Conservation (phyloP, 2,329 filamentous ascomycete species). For the Penicillium sp. region DNA sequence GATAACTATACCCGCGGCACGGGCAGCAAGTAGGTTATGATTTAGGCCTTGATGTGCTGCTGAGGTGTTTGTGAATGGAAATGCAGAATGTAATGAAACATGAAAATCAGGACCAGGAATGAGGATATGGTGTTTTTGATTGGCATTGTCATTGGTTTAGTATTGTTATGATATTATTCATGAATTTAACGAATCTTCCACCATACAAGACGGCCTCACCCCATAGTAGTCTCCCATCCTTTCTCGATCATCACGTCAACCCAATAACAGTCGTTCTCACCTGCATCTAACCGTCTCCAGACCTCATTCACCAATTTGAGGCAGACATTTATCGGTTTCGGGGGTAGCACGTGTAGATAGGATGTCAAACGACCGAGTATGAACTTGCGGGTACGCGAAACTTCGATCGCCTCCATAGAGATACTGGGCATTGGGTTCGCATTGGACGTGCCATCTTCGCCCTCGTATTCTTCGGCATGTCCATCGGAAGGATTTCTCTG, state of each 20-base stretch:
- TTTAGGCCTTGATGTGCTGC: too few relatives aligned
- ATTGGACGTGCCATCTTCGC: constrained; percentile 23
- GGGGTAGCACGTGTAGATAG: constrained; percentile 50
- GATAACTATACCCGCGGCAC: constrained; percentile 40
- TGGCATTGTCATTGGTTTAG: not conserved
- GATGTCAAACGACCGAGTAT: constrained; percentile 53
- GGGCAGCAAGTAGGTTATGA: not conserved
- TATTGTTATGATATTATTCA: not conserved
- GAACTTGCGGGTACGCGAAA: constrained; percentile 52
- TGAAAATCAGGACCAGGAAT: not conserved
- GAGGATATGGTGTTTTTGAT: not conserved
- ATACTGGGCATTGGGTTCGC: constrained; percentile 31
- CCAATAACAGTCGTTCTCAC: constrained; percentile 53
- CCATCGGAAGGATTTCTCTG: not conserved
- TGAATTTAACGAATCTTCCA: not conserved
- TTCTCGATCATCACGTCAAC: constrained; percentile 60
- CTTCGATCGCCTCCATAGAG: constrained; percentile 46
- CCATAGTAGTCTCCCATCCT: constrained; percentile 60
- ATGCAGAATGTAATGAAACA: not conserved
- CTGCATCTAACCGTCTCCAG: constrained; percentile 55
- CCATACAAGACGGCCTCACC: constrained; percentile 11
- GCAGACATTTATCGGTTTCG: constrained; percentile 54
- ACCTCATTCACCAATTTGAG: constrained; percentile 55
- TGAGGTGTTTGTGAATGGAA: not conserved
- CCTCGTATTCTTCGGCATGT: not conserved